Base-by-base conservation (phyloP, 2,329 filamentous ascomycete species). In the Colletotrichum sp. region DNA sequence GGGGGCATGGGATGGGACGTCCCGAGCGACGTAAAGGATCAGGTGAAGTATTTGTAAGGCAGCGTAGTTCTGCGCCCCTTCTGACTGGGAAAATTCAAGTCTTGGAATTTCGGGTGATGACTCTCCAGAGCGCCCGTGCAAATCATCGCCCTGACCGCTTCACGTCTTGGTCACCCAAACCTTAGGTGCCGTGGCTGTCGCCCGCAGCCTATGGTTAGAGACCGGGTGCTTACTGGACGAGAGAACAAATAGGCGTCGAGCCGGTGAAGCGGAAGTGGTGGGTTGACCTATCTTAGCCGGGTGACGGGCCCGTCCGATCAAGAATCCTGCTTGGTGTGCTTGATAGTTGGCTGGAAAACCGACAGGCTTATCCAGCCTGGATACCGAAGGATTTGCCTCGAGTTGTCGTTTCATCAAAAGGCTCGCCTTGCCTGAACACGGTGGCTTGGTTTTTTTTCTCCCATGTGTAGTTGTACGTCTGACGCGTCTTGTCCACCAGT, bases 121-220 rank as follows among this genome's bases (percentile, higher is more conserved):
- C 63, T 65, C 63, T 49, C 30, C n/a, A n/a, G 18, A 72, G 55
- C 60, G 57, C 30, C 70, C 73, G 69, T 72, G 69, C 69, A 57
- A 75, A 73, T 63, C 57, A 26, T 76, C 71, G 75, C 75, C 75
- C 65, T 71, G 75, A 75, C 75, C 75, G 75, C 75, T 70, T 62
- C 67, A 70, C 30, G 66, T 75, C 65, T 75, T 63, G 62, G 65
- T 76, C 36, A 66, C 55, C 60, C 39, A 73, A 76, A 71, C 75
- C 59, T 75, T 62, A 62, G 62, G n/a, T 62, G 60, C 32, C 55
- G 60, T 75, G 71, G 60, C 67, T 76, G 49, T 62, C 70, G 64
- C 63, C 49, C 34, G 68, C 34, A 69, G 59, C 34, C 26, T 68
- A 44, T 65, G 64, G 59, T 65, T 59, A 34, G 70, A 16, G 34